These are phyloP conservation scores for Nigrospora oryzae DNA, from an alignment of 2,329 filamentous ascomycete species.

Conservation along the genomic window DNA sequence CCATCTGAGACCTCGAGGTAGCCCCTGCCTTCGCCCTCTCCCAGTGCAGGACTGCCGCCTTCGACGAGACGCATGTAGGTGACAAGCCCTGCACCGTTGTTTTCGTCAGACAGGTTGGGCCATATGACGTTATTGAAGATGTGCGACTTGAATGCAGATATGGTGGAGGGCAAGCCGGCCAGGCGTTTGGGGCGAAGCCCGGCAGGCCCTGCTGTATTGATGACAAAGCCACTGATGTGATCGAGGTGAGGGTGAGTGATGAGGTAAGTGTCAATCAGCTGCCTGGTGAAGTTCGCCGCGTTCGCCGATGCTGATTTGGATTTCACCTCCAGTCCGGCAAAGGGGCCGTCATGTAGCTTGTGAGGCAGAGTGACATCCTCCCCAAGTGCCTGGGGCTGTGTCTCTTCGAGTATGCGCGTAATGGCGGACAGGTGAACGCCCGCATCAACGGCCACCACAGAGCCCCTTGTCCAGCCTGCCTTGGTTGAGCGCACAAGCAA, in stretches of 20 bases:
- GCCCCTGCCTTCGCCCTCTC: constrained; percentile 69
- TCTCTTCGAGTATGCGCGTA: constrained; percentile 63
- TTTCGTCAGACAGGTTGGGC: constrained; percentile 95
- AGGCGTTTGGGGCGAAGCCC: constrained; percentile 76
- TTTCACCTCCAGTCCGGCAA: constrained; percentile 68
- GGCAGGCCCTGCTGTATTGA: constrained; percentile 84
- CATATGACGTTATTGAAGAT: constrained; percentile 98
- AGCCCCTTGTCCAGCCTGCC: constrained; percentile 72
- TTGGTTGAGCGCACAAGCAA: constrained; percentile 78
- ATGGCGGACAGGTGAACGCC: constrained; percentile 86
- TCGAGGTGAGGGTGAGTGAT: constrained; percentile 98
- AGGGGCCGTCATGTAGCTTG: constrained; percentile 61
- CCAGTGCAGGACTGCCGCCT: constrained; percentile 77
- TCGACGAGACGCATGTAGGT: constrained; percentile 85
- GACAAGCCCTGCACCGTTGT: constrained; percentile 84
- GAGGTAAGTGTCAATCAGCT: constrained; percentile 78
- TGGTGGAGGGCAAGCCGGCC: constrained; percentile 80
- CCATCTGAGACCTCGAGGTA: constrained; percentile 87
- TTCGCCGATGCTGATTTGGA: constrained; percentile 63
- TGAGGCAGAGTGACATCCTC: constrained; percentile 34
- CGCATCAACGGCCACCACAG: constrained; percentile 85
- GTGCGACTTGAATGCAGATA: constrained; percentile 83
- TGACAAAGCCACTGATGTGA: constrained; percentile 82
- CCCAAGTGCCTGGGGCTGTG: constrained; percentile 28
- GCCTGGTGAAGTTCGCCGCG: constrained; percentile 68